Base-by-base conservation (phyloP, 805 yeast species). In the Candida cerambycidarum region DNA sequence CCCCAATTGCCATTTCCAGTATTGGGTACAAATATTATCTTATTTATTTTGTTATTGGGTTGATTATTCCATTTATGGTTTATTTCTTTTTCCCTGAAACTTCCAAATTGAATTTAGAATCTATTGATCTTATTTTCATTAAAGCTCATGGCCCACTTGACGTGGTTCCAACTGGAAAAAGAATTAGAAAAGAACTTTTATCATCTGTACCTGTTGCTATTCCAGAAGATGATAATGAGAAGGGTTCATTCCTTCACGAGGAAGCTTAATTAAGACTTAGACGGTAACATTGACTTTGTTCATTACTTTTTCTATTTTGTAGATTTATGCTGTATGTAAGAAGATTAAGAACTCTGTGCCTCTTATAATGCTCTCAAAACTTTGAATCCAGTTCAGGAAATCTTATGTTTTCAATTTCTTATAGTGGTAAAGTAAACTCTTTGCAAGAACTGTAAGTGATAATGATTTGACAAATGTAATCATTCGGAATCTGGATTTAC, bases 31-130 rank as follows among this genome's bases (percentile, higher is more conserved):
- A 85, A 43, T 47, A 85, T 83, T 63, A 62, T 83, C 42, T 79
- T 84, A 64, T 85, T 85, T 62, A 85, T 86, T 8, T 56, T 68
- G 29, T 69, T 83, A 82, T 83, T 68, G 73, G 75, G 54, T 45
- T 69, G 29, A 81, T 78, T 67, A 46, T 49, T 16, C 85, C 87
- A 24, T 38, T 38, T 14, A 62, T 82, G 46, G 59, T 69, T n/a
- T 71, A 62, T 54, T 76, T 82, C 67, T 78, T 73, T 62, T 82
- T 81, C 62, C 90, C 90, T 30, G 90, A 84, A 67, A 83, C 89
- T 34, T 79, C 84, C 19, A 87, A 87, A 35, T 74, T 87, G 58
- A 73, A 84, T 30, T 72, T 84, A 61, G 90, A 83, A 62, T 88
- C 83, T 56, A 78, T 84, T 62, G 89, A 83, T 44, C 46, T 54